phyloP scores from a whole-genome alignment of 140 eudicot genomes.

The Anethum foeniculum region DNA sequence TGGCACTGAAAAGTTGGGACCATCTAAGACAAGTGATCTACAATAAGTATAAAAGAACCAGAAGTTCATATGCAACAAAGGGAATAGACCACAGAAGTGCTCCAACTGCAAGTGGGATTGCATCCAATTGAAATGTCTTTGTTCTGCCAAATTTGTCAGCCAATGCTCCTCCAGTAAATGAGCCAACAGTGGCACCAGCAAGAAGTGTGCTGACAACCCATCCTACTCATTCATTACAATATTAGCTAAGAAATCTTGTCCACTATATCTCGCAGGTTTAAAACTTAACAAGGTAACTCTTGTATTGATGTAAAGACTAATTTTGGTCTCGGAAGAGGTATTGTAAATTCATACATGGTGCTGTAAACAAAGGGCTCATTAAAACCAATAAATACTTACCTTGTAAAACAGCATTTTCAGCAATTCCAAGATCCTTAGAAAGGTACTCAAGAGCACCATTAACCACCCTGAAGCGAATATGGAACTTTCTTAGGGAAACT shows the following conservation, averaged over 20 bases:
- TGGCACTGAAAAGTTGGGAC: constrained; percentile 47
- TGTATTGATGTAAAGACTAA: background rate
- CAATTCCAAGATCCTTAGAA: constrained; percentile 83
- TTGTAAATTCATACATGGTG: background rate
- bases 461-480: constrained; percentile 59
- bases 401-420: constrained; percentile 83
- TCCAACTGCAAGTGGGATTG: constrained; percentile 89
- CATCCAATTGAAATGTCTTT: constrained; percentile 76
- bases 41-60: background rate
- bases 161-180: constrained; percentile 90
- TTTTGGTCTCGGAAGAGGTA: background rate
- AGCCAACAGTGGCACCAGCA: constrained; percentile 97
- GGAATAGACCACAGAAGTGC: constrained; percentile 76
- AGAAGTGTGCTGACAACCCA: constrained; percentile 96
- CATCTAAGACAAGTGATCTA: constrained; percentile 14
- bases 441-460: constrained; percentile 97
- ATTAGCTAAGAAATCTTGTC: background rate
- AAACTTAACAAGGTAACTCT: background rate
- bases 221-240: constrained; percentile 34
- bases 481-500: background rate
- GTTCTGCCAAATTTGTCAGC: constrained; percentile 96
- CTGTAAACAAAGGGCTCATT: background rate
- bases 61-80: background rate
- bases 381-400: constrained; percentile 37
- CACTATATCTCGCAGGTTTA: background rate